Evolutionary conservation across 257 asterid species (phyloP).

Genomic region (Nicotiana sylvestris): DNA sequence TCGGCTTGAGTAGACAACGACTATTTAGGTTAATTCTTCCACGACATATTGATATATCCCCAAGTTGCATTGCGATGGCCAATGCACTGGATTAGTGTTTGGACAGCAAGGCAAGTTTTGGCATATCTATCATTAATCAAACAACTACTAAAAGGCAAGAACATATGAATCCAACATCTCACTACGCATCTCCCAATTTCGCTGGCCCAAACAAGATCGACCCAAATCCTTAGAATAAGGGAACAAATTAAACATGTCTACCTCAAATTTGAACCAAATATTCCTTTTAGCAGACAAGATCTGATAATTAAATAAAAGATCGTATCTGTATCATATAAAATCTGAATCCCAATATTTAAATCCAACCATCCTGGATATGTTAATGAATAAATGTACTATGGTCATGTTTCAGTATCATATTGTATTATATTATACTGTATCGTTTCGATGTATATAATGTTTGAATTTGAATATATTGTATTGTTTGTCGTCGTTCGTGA

Average conservation of each 20-base stretch:
- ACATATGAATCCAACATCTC: not conserved
- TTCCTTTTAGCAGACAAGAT: constrained; percentile 64
- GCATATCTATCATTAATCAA: not conserved
- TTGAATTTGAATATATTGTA: no score
- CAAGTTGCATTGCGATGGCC: not conserved
- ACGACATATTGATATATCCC: no score
- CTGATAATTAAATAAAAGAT: constrained; percentile 32
- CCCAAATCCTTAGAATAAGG: not conserved
- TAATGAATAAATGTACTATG: not conserved
- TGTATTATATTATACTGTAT: no score
- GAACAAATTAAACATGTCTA: constrained; percentile 35
- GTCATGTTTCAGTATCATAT: no score
- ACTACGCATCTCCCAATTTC: constrained; percentile 10
- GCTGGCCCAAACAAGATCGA: not conserved
- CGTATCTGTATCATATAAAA: constrained; percentile 69
- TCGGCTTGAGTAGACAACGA: no score
- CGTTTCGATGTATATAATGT: no score
- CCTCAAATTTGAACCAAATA: constrained; percentile 57
- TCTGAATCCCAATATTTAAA: constrained; percentile 24
- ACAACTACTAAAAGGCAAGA: not conserved
- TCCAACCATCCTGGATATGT: constrained; percentile 34
- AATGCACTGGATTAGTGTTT: not conserved
- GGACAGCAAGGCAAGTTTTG: not conserved
- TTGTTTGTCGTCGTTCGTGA: no score
- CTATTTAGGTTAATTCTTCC: no score